Evolutionary conservation across 2,329 filamentous ascomycete species (phyloP), one percentile per base, ranked within the genome.

Genomic region (Cyphellophora europaea): DNA sequence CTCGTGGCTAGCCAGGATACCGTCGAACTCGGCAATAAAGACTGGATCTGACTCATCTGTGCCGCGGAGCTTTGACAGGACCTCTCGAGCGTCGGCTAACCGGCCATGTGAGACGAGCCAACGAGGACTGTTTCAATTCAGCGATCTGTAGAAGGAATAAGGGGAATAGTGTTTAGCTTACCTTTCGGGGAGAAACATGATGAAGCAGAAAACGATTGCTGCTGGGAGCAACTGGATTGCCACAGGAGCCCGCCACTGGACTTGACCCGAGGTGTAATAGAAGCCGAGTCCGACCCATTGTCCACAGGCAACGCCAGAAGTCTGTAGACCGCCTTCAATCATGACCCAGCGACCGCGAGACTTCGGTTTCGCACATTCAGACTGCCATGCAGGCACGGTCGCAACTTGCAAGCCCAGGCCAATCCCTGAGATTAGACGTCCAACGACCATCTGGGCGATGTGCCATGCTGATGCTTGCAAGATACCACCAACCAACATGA

Each of bases 51-150:
- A 11, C 12, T 30, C 32, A 13, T 30, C 25, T 8, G 33, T 11
- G 8, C 30, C 30, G 16, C 33, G 32, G 18, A 39, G 36, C 14
- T 31, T 30, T 3, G 51, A 53, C 11, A 72, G 49, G 2, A 71
- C 66, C 6, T 60, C 50, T 11, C 62, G 49, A 0, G 68, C 68
- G 45, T 71, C 63, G n/a, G 71, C 63, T 40, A 72, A 67, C 4
- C 62, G 57, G 25, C 70, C 71, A 49, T 71, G 69, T 34, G 73
- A 50, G 16, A 75, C 64, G 4, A 77, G 59, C 71, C 71, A 77
- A 35, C 72, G 63, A 1, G 63, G 64, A 70, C 33, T 70, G 59
- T 69, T 70, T 74, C n/a, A 64, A 54, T 11, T 65, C 54, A 11
- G 58, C 56, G 33, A 40, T 62, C 35, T 67, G 67, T 12, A 69